Evolutionary conservation across 208 protist species (phyloP).

Genomic region (Leishmania gerbilli): DNA sequence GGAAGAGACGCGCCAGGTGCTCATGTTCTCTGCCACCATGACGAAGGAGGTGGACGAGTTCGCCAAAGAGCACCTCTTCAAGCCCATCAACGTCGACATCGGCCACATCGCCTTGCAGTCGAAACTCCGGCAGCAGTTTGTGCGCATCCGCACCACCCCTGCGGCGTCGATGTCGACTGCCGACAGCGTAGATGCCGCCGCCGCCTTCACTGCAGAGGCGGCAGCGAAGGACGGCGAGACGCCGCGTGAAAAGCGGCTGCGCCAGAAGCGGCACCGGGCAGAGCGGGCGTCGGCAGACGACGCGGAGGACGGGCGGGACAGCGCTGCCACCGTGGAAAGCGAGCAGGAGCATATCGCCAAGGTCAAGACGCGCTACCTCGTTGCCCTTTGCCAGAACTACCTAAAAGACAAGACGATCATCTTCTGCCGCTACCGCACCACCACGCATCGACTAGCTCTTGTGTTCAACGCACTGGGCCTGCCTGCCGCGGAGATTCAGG

Average conservation of each 20-base stretch:
- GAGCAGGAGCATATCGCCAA: constrained; percentile 68
- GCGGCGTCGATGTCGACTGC: background rate
- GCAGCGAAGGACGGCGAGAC: constrained; percentile 51
- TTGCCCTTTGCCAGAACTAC: constrained; percentile 82
- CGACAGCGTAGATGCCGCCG: background rate
- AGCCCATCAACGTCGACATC: constrained; percentile 87
- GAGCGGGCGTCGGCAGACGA: constrained; percentile 12
- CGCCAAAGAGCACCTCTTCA: constrained; percentile 83
- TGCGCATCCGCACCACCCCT: constrained; percentile 58
- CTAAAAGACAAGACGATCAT: constrained; percentile 82
- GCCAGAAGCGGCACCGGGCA: constrained; percentile 49
- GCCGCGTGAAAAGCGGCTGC: constrained; percentile 40
- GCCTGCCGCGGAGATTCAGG: constrained; percentile 77
- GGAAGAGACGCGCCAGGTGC: constrained; percentile 77
- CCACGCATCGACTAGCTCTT: constrained; percentile 77
- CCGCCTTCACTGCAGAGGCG: background rate
- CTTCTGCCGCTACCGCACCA: constrained; percentile 88
- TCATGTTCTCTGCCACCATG: constrained; percentile 93
- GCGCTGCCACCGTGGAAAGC: constrained; percentile 3
- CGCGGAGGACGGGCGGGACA: background rate
- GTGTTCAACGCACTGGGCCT: constrained; percentile 81
- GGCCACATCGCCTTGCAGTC: constrained; percentile 90
- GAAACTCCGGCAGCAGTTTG: constrained; percentile 89
- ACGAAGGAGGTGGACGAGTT: constrained; percentile 88
- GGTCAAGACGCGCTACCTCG: constrained; percentile 81